phyloP scores from a whole-genome alignment of 2,329 filamentous ascomycete species.

The Colletotrichum sansevieriae region DNA sequence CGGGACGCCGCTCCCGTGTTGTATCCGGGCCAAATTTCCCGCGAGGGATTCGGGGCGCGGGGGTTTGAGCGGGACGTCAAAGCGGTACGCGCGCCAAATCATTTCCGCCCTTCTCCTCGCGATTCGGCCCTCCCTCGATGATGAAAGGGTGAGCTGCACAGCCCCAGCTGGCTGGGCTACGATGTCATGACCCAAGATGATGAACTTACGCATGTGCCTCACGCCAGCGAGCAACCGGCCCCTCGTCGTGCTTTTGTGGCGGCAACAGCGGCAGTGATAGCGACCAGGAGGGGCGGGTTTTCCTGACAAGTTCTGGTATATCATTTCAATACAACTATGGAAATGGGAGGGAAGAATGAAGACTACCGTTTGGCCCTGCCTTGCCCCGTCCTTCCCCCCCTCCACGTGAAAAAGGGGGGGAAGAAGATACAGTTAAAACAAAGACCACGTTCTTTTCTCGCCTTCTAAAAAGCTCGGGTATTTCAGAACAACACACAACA shows the following conservation, averaged over 20 bases:
- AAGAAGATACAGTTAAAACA: slow-evolving; percentile 12
- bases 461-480: slow-evolving; percentile 42
- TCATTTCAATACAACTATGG: slow-evolving; percentile 40
- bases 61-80: background rate
- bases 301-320: slow-evolving; percentile 37
- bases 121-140: slow-evolving; percentile 14
- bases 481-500: slow-evolving; percentile 40
- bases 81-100: background rate
- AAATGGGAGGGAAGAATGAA: slow-evolving; percentile 40
- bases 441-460: slow-evolving; percentile 37
- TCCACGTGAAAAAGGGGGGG: background rate
- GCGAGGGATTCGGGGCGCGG: slow-evolving; percentile 3
- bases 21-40: background rate
- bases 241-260: too few relatives aligned
- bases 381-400: background rate
- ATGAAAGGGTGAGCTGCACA: slow-evolving; percentile 5
- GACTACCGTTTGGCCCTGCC: slow-evolving; percentile 22
- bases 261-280: background rate
- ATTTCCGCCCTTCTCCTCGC: background rate
- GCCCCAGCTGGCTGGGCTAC: slow-evolving; percentile 28
- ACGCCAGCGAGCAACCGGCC: background rate
- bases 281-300: background rate
- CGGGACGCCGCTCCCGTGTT: background rate
- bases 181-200: background rate
- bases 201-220: slow-evolving; percentile 4